A percentile compares a stretch with the other conserved stretches of the same genome.
Evolutionary conservation across 2,329 filamentous ascomycete species (phyloP).

Genomic region (Trichoderma atroviride): DNA sequence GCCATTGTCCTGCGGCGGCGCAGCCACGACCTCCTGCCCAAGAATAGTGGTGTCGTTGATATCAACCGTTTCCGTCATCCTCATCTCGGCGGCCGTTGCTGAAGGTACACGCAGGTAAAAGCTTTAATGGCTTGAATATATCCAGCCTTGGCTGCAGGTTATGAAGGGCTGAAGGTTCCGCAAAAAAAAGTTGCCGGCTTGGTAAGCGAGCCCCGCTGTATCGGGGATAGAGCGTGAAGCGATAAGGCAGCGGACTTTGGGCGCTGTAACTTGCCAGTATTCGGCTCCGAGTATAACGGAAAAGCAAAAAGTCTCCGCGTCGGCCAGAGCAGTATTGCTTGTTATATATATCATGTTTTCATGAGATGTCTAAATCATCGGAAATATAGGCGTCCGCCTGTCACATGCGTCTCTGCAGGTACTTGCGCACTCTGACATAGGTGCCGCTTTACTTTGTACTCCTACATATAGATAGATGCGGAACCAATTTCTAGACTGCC

Average conservation of each 20-base stretch:
- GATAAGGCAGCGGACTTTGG: neutral
- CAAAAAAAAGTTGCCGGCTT: conserved; percentile 29
- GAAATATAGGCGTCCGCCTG: neutral
- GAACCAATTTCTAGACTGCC: neutral
- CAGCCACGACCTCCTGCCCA: conserved; percentile 3
- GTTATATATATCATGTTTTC: neutral
- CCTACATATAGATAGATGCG: no score
- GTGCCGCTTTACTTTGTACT: neutral
- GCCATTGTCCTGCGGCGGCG: conserved; percentile 17
- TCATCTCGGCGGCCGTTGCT: conserved; percentile 14
- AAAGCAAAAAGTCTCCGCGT: neutral
- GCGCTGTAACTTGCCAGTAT: no score
- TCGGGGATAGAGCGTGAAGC: conserved; percentile 7
- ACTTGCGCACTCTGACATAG: neutral
- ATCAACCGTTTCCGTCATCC: conserved; percentile 24
- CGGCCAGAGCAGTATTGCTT: neutral
- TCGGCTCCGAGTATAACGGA: neutral
- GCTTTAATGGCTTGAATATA: conserved; percentile 8
- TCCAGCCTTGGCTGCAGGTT: conserved; percentile 7
- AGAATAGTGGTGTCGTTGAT: conserved; percentile 21
- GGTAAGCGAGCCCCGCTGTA: conserved; percentile 25
- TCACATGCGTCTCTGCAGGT: neutral
- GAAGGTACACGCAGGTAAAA: neutral
- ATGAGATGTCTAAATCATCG: neutral
- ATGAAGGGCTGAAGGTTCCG: conserved; percentile 26